These are phyloP conservation scores for Ormosia semicastrata DNA, from an alignment of 306 rosid genomes.

Conservation along the genomic window DNA sequence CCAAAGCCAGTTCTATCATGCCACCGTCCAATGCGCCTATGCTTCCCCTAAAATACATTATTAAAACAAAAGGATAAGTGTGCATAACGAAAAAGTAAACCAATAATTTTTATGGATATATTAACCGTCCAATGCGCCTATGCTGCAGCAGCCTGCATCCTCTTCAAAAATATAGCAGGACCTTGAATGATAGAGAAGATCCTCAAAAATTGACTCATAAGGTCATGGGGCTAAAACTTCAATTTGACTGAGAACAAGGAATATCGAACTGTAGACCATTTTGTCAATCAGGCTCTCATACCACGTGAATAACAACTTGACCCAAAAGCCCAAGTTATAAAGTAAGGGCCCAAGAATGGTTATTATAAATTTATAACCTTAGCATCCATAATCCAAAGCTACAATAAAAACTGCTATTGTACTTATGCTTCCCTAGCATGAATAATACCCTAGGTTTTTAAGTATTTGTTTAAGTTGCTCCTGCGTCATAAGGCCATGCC, in stretches of 20 bases:
- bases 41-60: conserved; percentile 36
- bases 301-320: not conserved
- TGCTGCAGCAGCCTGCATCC: not conserved
- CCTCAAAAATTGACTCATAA: not conserved
- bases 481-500: not conserved
- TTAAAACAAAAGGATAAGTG: conserved; percentile 13
- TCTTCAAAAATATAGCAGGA: not conserved
- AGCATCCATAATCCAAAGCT: not conserved
- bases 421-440: not conserved
- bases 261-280: not conserved
- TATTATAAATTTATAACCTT: not conserved
- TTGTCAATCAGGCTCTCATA: not conserved
- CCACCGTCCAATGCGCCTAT: conserved; percentile 49
- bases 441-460: conserved; percentile 13
- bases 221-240: not conserved
- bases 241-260: not conserved
- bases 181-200: conserved; percentile 13
- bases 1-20: conserved; percentile 70
- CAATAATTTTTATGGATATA: not conserved
- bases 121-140: too few relatives aligned
- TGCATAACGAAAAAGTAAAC: conserved; percentile 5
- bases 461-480: too few relatives aligned
- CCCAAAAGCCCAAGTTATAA: not conserved
- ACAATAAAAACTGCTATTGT: not conserved
- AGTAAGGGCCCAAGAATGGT: not conserved